Base-by-base conservation (phyloP, 1,284 basidiomycete genomes). In the Tremellales sp. region DNA sequence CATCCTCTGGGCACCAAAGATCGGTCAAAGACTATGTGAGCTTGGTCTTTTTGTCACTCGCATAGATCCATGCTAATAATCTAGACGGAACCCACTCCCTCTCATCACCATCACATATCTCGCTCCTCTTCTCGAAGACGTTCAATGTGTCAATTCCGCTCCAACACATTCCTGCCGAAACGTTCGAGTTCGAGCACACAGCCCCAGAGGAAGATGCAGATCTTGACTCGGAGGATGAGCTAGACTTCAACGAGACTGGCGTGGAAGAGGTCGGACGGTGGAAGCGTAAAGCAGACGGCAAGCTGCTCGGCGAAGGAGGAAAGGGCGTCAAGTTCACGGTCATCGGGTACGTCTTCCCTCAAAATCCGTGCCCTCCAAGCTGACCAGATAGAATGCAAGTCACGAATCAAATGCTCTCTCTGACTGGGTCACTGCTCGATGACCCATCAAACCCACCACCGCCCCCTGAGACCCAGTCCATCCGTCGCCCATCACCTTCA, bases 121-220 rank as follows among this genome's bases (percentile, higher is more conserved):
- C 92, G 0, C 78, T 98, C 11, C 85, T 98, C 46, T 80, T 97
- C 4, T 89, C 96, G 64, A 85, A 86, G 48, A 94, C 90, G 6
- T 98, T 98, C 80, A 98, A 98, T 72, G 89, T 91, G 13, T 93
- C 91, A 7, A 97, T 98, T 70, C 90, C 92, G 1, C 83, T 89
- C 48, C 82, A 89, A 64, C 94, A 98, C 72, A 89, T 98, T 64
- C 89, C 84, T 3, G 78, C 74, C 21, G 84, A 87, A 42, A 74
- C 82, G 46, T 97, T 87, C 84, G 82, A 85, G 55, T 97, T 94
- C 62, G 88, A 96, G 67, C 84, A 91, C 56, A 86, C 64, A 13
- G 61, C 58, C 29, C 56, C 62, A 12, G 54, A 53, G 7, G 66
- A 61, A 19, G 62, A 61, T 22, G 52, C 58, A 26, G 60, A 60